Base-by-base conservation (phyloP, 2,329 filamentous ascomycete genomes). In the Balansia obtecta region DNA sequence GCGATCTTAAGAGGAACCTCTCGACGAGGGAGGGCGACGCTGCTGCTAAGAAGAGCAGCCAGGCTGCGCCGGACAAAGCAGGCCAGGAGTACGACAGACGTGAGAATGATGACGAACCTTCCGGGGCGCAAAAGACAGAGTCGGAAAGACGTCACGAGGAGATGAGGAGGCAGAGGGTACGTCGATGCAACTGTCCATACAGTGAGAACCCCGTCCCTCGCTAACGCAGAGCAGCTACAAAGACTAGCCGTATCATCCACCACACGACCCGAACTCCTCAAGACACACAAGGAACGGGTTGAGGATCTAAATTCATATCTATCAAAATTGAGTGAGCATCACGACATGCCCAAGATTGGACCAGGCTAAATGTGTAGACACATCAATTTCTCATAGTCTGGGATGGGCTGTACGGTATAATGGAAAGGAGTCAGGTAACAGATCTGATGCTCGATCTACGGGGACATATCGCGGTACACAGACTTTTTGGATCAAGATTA, bases 221-320 rank as follows among this genome's bases (percentile, higher is more conserved):
- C 47, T 49, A 37, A 49, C 30, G 11, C n/a, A 22, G 12, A 52
- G 54, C 57, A 93, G 88, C 72, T 97, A 60, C 81, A 93, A 59
- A 85, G 95, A 61, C 75, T 88, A 54, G 71, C 94, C 43, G 83
- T 86, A 62, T 69, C 72, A 3, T 72, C 74, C 2, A 68, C 69
- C 7, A 65, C 72, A 8, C 67, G 74, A 45, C 81, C 85, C 13
- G 90, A 96, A 64, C 84, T 94, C 15, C 80, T 91, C 57, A 97
- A 96, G 74, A 95, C 90, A 32, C 93, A 98, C 68, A 97, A 97
- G 66, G 87, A 98, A 71, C 82, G 88, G 11, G 91, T 98, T 42
- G 90, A 97, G 66, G 89, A 96, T 65, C 72, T 97, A 59, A 98
- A 98, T 65, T 88, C 86, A 55, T 96, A 97, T 65, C 72, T 98